Percentiles rank a stretch among this genome's conserved stretches.
phyloP scores from a whole-genome alignment of 768 basidiomycete species.

The Lentinula aciculospora region DNA sequence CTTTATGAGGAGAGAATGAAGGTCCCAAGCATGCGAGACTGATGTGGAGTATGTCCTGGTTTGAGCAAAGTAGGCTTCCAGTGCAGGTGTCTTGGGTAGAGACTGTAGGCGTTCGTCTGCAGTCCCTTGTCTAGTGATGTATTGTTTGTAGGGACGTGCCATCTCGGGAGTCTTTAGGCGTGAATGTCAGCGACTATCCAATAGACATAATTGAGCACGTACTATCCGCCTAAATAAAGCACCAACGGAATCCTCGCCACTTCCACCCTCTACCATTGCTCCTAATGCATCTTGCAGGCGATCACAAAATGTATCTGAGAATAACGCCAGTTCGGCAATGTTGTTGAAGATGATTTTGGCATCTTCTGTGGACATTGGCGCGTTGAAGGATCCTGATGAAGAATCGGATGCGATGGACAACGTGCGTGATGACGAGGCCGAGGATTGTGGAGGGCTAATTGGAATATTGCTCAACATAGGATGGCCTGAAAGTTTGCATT shows the following conservation, averaged over 20 bases:
- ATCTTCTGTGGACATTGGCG: constrained; percentile 72
- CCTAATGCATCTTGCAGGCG: constrained; percentile 65
- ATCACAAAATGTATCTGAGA: constrained; percentile 63
- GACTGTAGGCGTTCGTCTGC: constrained; percentile 62
- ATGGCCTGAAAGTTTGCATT: constrained; percentile 19
- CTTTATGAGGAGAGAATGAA: constrained; percentile 92
- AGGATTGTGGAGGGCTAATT: constrained; percentile 41
- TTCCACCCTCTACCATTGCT: constrained; percentile 52
- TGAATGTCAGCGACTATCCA: background rate
- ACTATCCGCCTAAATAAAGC: constrained; percentile 65
- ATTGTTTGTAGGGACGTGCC: constrained; percentile 69
- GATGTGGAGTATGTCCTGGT: constrained; percentile 63
- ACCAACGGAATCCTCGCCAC: constrained; percentile 67
- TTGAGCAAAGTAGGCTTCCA: constrained; percentile 60
- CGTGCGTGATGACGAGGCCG: constrained; percentile 43
- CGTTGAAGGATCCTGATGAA: constrained; percentile 28
- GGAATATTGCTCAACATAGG: constrained; percentile 31
- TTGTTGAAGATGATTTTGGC: constrained; percentile 72
- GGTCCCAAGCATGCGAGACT: constrained; percentile 87
- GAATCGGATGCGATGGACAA: constrained; percentile 47
- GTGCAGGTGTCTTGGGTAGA: constrained; percentile 46
- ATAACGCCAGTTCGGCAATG: constrained; percentile 65
- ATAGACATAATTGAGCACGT: constrained; percentile 22
- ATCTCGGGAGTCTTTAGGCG: constrained; percentile 55
- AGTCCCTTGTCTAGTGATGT: constrained; percentile 75